phyloP scores from a whole-genome alignment of 108 stramenopile genomes.

The Cyclotella atomus region DNA sequence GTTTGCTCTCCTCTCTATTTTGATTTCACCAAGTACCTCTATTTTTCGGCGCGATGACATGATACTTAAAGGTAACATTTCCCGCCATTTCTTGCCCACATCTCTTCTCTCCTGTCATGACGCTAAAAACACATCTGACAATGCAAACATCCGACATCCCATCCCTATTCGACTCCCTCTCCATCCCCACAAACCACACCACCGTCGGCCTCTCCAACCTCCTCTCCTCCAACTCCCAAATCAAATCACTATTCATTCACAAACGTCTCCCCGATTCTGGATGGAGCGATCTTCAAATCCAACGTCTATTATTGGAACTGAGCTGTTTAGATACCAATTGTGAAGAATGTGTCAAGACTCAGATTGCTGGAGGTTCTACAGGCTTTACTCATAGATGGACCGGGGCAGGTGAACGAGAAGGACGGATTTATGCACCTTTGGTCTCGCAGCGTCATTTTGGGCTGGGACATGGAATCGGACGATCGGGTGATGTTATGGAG shows the following conservation, averaged over 20 bases:
- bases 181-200: constrained; percentile 79
- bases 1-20: too few relatives aligned
- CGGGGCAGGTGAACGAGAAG: constrained; percentile 99
- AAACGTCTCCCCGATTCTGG: constrained; percentile 77
- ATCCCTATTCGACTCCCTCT: constrained; percentile 54
- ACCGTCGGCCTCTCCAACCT: constrained; percentile 81
- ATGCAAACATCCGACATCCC: constrained; percentile 60
- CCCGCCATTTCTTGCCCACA: too few relatives aligned
- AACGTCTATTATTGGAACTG: constrained; percentile 69
- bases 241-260: constrained; percentile 72
- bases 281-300: constrained; percentile 88
- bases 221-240: constrained; percentile 67
- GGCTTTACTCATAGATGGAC: constrained; percentile 66
- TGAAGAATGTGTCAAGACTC: constrained; percentile 53
- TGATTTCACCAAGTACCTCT: too few relatives aligned
- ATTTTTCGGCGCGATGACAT: too few relatives aligned
- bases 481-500: constrained; percentile 96
- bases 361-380: not conserved
- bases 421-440: constrained; percentile 90
- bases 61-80: too few relatives aligned
- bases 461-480: constrained; percentile 96
- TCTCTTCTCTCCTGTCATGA: not conserved
- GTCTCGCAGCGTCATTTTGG: constrained; percentile 91
- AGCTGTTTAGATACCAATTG: constrained; percentile 90
- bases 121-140: not conserved